Evolutionary conservation across 805 yeast genomes (phyloP).

Genomic region (Cyberlindnera maclurae): DNA sequence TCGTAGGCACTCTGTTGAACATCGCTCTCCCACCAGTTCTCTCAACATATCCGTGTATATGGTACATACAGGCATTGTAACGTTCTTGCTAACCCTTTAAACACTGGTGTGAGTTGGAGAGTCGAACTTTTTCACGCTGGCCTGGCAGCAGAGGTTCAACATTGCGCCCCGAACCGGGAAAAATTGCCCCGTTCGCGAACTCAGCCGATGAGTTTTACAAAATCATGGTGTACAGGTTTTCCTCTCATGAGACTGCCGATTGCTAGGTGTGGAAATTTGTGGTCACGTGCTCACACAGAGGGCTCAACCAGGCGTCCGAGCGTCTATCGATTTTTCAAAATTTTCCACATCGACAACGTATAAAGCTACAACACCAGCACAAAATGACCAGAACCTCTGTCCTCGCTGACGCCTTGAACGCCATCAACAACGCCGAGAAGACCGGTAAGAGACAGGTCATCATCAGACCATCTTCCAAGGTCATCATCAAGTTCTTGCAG

Average conservation of each 20-base stretch:
- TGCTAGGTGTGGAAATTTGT: constrained; percentile 4
- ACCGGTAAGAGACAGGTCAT: constrained; percentile 98
- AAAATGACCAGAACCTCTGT: constrained; percentile 97
- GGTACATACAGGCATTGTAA: constrained; percentile 37
- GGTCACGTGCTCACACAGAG: constrained; percentile 4
- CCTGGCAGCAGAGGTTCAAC: background rate
- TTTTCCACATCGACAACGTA: constrained; percentile 11
- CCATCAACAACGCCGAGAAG: constrained; percentile 98
- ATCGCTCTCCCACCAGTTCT: background rate
- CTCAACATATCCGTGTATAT: background rate
- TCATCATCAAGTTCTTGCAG: constrained; percentile 91
- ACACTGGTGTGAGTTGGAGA: constrained; percentile 13
- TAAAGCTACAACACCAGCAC: constrained; percentile 4
- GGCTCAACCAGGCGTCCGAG: constrained; percentile 2
- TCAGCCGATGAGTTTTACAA: too few species aligned
- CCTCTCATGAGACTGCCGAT: background rate
- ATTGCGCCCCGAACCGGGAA: background rate
- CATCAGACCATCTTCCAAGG: constrained; percentile 98
- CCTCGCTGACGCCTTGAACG: constrained; percentile 96
- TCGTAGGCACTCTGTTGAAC: too few species aligned
- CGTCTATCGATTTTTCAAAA: constrained; percentile 13
- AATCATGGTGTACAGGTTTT: constrained; percentile 7
- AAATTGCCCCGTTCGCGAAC: constrained; percentile 3
- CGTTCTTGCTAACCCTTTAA: constrained; percentile 16
- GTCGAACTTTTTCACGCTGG: constrained; percentile 18